A percentile compares a stretch with the other conserved stretches of the same genome.
Conservation (phyloP, 1,284 basidiomycete genomes). For the Polyporus tsugae region DNA sequence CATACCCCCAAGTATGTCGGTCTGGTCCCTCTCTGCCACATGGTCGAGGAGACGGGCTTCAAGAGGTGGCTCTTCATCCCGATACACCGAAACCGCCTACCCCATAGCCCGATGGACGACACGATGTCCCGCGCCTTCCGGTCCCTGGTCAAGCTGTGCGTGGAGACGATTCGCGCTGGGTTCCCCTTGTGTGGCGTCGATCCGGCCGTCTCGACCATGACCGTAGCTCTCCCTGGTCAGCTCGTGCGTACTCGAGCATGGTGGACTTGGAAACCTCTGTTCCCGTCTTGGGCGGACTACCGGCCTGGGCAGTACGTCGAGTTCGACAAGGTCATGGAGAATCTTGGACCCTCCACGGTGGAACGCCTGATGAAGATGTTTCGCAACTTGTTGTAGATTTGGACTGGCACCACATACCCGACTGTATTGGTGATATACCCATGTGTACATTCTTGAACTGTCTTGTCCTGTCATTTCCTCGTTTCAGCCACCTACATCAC, state of each 20-base stretch:
- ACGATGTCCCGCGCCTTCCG: neutral
- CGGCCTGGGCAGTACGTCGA: neutral
- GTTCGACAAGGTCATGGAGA: conserved; percentile 2
- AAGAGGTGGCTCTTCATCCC: neutral
- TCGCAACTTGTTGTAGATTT: neutral
- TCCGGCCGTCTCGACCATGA: neutral
- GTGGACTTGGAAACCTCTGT: neutral
- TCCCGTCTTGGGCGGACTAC: neutral
- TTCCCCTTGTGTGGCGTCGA: neutral
- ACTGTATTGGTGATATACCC: neutral
- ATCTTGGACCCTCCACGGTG: neutral
- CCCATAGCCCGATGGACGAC: neutral
- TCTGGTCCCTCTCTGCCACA: neutral
- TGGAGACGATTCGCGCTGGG: neutral
- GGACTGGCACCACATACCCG: neutral
- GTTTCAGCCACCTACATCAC: too few relatives aligned
- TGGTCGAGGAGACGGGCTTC: neutral
- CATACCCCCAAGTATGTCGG: neutral
- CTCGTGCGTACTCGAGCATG: neutral
- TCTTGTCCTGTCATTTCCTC: too few relatives aligned
- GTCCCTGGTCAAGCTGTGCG: neutral
- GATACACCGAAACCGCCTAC: neutral
- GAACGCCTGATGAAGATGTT: neutral
- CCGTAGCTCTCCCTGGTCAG: neutral
- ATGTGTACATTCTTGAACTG: neutral